Conservation (phyloP, 352 stramenopile genomes). For the Phytophthora rubi region DNA sequence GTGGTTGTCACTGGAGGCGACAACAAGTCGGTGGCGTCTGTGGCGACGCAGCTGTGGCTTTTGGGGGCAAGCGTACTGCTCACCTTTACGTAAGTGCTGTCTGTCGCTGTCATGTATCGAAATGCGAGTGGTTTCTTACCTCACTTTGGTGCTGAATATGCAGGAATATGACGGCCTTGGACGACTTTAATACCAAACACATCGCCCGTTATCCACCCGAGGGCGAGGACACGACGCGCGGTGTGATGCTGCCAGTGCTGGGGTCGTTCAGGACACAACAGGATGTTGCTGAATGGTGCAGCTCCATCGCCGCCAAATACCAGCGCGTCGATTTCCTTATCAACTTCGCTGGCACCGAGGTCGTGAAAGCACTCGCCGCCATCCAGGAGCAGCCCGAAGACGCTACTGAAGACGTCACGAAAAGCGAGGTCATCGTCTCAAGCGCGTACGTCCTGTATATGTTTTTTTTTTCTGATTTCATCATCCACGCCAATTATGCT, state of each 20-base stretch:
- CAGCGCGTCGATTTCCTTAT: constrained; percentile 71
- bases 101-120: neutral
- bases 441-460: constrained; percentile 22
- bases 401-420: constrained; percentile 3
- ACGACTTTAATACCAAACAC: constrained; percentile 64
- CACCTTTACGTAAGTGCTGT: constrained; percentile 59
- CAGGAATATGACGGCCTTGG: constrained; percentile 50
- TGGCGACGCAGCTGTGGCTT: constrained; percentile 72
- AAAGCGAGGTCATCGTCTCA: constrained; percentile 19
- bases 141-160: constrained; percentile 6
- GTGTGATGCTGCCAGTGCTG: constrained; percentile 64
- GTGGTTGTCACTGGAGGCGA: constrained; percentile 71
- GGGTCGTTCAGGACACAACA: constrained; percentile 51
- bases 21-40: constrained; percentile 46
- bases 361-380: constrained; percentile 16
- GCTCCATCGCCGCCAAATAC: constrained; percentile 62
- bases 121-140: neutral
- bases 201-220: constrained; percentile 50
- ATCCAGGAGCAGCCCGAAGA: constrained; percentile 8
- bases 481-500: neutral
- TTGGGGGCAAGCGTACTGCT: constrained; percentile 70
- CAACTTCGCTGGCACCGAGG: constrained; percentile 55
- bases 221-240: constrained; percentile 45
- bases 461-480: neutral
- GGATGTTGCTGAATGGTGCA: constrained; percentile 68